Conservation (phyloP, 176 grass and related monocot genomes). For the Echinochloa phyllopogon region DNA sequence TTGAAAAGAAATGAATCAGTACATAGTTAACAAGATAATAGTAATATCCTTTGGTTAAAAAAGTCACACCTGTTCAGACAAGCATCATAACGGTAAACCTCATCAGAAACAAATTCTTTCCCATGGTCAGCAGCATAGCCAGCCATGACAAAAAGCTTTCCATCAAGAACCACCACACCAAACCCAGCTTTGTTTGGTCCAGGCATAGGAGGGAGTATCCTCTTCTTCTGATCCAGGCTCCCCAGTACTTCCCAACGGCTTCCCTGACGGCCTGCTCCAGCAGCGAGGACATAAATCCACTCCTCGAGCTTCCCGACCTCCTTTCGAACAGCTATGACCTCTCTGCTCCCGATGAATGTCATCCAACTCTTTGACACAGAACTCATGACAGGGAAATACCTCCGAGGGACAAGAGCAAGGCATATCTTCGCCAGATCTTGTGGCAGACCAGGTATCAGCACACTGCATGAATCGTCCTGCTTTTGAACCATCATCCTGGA, state of each 20-base stretch:
- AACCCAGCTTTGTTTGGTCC: slow-evolving; percentile 54
- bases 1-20: slow-evolving; percentile 18
- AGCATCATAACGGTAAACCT: slow-evolving; percentile 77
- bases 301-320: slow-evolving; percentile 58
- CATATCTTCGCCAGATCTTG: slow-evolving; percentile 78
- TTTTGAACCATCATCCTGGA: slow-evolving; percentile 8
- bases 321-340: slow-evolving; percentile 62
- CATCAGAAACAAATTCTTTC: slow-evolving; percentile 59
- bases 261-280: slow-evolving; percentile 43
- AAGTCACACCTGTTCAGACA: slow-evolving; percentile 69
- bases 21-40: neutral
- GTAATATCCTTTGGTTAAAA: neutral
- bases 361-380: slow-evolving; percentile 79
- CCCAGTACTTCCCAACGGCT: slow-evolving; percentile 60
- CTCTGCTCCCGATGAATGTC: slow-evolving; percentile 63
- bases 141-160: slow-evolving; percentile 64
- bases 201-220: slow-evolving; percentile 69
- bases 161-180: slow-evolving; percentile 66
- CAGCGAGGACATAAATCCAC: slow-evolving; percentile 62
- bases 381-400: slow-evolving; percentile 55
- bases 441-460: slow-evolving; percentile 67
- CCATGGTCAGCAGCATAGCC: slow-evolving; percentile 56
- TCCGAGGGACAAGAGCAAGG: slow-evolving; percentile 57
- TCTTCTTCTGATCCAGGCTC: slow-evolving; percentile 43
- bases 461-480: slow-evolving; percentile 17